Evolutionary conservation across 1,284 basidiomycete genomes (phyloP).

Genomic region (Stereum hirsutum): DNA sequence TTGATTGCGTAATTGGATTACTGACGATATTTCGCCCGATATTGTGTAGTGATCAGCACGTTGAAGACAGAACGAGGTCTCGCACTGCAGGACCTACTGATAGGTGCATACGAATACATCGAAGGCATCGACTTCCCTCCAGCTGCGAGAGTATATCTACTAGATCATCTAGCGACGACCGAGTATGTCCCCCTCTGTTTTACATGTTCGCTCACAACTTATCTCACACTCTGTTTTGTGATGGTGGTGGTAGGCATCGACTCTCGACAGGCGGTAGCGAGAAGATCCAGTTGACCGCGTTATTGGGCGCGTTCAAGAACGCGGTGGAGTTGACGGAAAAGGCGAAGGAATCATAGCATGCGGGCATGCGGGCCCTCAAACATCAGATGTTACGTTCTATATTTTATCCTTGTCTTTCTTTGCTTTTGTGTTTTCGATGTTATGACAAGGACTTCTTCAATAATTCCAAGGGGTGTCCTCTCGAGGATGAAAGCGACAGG

Average conservation of each 20-base stretch:
- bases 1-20: too few species aligned
- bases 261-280: constrained; percentile 90
- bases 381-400: neutral
- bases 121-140: constrained; percentile 82
- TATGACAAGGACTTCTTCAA: too few species aligned
- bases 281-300: constrained; percentile 88
- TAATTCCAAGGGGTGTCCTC: too few species aligned
- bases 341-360: constrained; percentile 8
- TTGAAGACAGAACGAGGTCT: constrained; percentile 91
- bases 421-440: too few species aligned
- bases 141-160: constrained; percentile 80
- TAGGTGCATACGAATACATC: constrained; percentile 87
- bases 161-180: constrained; percentile 85
- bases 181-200: constrained; percentile 52
- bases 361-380: too few species aligned
- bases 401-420: too few species aligned
- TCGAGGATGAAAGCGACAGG: too few species aligned
- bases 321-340: constrained; percentile 69
- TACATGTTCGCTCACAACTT: too few species aligned
- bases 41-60: constrained; percentile 70
- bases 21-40: too few species aligned
- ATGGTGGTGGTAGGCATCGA: constrained; percentile 66
- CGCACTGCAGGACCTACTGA: constrained; percentile 92
- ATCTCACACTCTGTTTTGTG: too few species aligned
- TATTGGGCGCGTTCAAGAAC: constrained; percentile 92